These are phyloP conservation scores for Ophiosphaerella narmari DNA, from an alignment of 2,329 filamentous ascomycete genomes.

Conservation along the genomic window DNA sequence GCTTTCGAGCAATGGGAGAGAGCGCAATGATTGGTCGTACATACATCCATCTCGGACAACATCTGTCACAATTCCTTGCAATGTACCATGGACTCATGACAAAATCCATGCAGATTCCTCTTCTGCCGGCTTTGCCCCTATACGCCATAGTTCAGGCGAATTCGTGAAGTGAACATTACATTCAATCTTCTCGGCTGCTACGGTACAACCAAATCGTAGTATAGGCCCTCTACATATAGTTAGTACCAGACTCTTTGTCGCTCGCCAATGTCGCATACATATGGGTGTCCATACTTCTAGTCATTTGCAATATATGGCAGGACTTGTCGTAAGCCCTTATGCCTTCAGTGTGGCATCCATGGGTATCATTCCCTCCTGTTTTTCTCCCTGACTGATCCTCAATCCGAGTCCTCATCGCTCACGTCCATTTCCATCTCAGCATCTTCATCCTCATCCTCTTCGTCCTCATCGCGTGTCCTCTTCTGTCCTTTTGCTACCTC, in stretches of 20 bases:
- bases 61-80: background rate
- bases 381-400: background rate
- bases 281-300: background rate
- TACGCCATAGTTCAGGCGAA: too few relatives aligned
- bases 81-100: too few relatives aligned
- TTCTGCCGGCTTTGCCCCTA: too few relatives aligned
- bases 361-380: conserved; percentile 19
- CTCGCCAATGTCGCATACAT: conserved; percentile 1
- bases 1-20: conserved; percentile 54
- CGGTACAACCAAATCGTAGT: background rate
- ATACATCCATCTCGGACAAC: conserved; percentile 25
- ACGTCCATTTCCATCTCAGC: conserved; percentile 68
- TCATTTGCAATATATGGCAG: background rate
- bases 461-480: conserved; percentile 67
- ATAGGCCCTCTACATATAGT: background rate
- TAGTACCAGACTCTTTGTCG: background rate
- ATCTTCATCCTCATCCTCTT: conserved; percentile 58
- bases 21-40: conserved; percentile 65
- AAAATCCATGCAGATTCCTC: too few relatives aligned
- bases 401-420: conserved; percentile 70
- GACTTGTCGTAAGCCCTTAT: background rate
- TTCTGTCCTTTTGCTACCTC: conserved; percentile 65
- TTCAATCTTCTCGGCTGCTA: too few relatives aligned
- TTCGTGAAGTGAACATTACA: too few relatives aligned
- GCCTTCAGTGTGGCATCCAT: conserved; percentile 5